Conservation (phyloP, 192 early-diverging fungal genomes). For the Podochytrium sp. region DNA sequence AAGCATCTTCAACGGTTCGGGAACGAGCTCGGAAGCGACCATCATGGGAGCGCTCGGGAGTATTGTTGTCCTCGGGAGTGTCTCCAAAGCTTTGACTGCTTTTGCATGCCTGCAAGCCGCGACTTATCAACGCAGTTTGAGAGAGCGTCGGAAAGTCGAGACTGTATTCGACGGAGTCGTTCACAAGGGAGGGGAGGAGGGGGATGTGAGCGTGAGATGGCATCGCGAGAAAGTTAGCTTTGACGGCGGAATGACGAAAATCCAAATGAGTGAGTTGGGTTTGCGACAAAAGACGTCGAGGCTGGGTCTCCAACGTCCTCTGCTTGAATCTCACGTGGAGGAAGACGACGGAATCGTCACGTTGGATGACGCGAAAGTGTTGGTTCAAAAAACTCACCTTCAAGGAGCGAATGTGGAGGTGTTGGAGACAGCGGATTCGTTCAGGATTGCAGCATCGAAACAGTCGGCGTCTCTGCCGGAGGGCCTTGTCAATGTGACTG, state of each 20-base stretch:
- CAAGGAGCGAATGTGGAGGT: conserved; percentile 23
- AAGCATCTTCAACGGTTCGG: not conserved
- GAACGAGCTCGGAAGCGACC: conserved; percentile 46
- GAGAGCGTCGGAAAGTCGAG: conserved; percentile 47
- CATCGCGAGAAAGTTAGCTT: not conserved
- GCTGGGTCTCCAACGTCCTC: too few species aligned
- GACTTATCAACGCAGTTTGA: conserved; percentile 64
- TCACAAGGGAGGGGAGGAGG: not conserved
- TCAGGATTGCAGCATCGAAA: not conserved
- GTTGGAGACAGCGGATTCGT: conserved; percentile 13
- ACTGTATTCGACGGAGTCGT: conserved; percentile 67
- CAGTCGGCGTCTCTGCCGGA: not conserved
- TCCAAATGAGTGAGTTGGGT: not conserved
- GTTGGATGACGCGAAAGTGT: conserved; percentile 24
- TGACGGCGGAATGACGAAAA: conserved; percentile 5
- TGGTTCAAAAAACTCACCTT: conserved; percentile 13
- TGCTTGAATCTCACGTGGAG: too few species aligned
- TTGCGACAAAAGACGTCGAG: not conserved
- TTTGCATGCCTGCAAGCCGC: conserved; percentile 86
- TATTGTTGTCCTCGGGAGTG: conserved; percentile 68
- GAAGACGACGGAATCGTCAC: conserved; percentile 19
- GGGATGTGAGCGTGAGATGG: conserved; percentile 11
- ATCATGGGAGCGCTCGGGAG: conserved; percentile 57
- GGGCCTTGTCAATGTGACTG: not conserved
- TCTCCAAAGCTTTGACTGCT: conserved; percentile 83